Base-by-base conservation (phyloP, 2,329 filamentous ascomycete genomes). In the Didymella pomorum region DNA sequence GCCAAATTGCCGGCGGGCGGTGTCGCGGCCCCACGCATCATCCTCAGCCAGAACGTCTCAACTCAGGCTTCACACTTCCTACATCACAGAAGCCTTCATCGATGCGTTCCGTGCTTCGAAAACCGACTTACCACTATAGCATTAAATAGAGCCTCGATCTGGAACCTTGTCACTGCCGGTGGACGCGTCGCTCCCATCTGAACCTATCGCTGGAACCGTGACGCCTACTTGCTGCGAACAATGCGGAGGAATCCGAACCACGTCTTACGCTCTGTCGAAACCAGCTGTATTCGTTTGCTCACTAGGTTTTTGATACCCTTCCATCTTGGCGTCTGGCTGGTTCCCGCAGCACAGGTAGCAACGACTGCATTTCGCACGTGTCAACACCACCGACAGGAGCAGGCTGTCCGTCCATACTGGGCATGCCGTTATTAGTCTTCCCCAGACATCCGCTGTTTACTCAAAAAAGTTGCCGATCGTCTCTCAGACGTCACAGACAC, bases 1-100 rank as follows among this genome's bases (percentile, higher is more conserved):
- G 56, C 51, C 46, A 50, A 55, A 59, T 14, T 59, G 56, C 51
- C 56, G 56, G 51, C 46, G 51, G 56, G 51, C 26, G 26, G 26
- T 28, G 56, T 54, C 47, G 14, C 35, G 43, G 39, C 46, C 53
- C 58, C 50, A 54, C 49, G 23, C 56, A 31, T 52, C 52, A 47
- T 37, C 33, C 37, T 28, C 12, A 10, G 7, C 50, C 45, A 28
- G 33, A 60, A 64, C 50, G 43, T 48, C 47, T 47, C 59, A 46
- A 43, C 44, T 60, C 37, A 58, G 14, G 14, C 42, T 43, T 47
- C 56, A 50, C n/a, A 43, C 60, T 9, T 39, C 42, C 10, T 21
- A 28, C 33, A n/a, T 18, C 21, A 18, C 31, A 18, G 9, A 18
- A 26, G 49, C 11, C 12, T 2, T 12, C 16, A 14, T 18, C 16